These are phyloP conservation scores for Coprinopsis sp. DNA, from an alignment of 768 basidiomycete genomes.

Conservation along the genomic window DNA sequence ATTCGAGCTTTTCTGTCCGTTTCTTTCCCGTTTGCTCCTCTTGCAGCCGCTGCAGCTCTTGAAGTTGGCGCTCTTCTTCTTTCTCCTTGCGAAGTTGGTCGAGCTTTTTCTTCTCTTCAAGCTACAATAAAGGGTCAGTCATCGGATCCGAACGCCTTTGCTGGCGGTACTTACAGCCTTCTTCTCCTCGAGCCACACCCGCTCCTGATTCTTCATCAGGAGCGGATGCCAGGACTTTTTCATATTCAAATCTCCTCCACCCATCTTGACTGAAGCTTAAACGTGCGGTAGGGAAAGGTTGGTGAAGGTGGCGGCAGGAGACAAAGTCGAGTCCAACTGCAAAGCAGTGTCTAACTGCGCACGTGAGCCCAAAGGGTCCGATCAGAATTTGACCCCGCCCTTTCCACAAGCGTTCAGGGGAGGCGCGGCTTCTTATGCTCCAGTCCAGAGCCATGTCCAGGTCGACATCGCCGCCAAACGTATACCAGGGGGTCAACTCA, in stretches of 20 bases:
- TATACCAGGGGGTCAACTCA: constrained; percentile 30
- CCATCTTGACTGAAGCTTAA: constrained; percentile 65
- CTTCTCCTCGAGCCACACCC: constrained; percentile 99
- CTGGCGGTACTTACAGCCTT: constrained; percentile 63
- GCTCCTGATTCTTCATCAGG: constrained; percentile 96
- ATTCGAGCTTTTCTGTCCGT: constrained; percentile 89
- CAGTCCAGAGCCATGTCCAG: constrained; percentile 30
- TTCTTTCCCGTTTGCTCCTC: constrained; percentile 96
- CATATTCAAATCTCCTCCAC: constrained; percentile 98
- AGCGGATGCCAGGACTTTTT: constrained; percentile 99
- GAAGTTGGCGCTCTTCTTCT: constrained; percentile 94
- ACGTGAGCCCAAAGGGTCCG: too few species aligned
- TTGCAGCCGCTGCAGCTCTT: constrained; percentile 93
- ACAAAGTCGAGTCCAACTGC: too few species aligned
- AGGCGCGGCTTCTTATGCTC: too few species aligned
- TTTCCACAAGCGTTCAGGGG: too few species aligned
- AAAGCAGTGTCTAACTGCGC: too few species aligned
- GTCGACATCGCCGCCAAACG: constrained; percentile 27
- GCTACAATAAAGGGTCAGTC: constrained; percentile 40
- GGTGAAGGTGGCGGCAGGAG: not conserved
- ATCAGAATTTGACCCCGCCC: too few species aligned
- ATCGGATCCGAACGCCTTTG: not conserved
- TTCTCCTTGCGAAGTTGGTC: constrained; percentile 96
- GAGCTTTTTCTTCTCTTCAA: constrained; percentile 98
- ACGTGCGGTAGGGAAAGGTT: constrained; percentile 6